Evolutionary conservation across 73 alveolate species (phyloP), one percentile per base, ranked within the genome.

Genomic region (Tetrahymena borealis): DNA sequence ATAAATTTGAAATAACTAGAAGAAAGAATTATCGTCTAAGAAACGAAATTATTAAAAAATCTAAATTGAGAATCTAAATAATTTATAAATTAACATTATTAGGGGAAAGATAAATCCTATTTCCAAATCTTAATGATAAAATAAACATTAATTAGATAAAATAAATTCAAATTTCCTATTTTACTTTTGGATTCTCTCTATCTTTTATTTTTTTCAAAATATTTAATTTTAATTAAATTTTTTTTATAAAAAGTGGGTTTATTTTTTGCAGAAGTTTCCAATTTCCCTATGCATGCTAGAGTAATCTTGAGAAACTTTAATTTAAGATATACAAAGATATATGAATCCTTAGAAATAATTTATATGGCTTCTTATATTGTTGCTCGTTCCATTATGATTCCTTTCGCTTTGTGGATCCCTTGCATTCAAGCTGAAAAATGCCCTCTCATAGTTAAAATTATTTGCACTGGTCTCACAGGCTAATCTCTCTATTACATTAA

Each of bases 261-360:
- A 35, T 79, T 93, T 90, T 93, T 77, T 7, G 95, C 94, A 39
- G 95, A 93, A 93, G 95, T 93, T 12, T 93, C 95, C n/a, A 93
- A 93, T 28, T 93, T 93, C 95, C 95, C 95, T 16, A 93, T 93
- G 95, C 95, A 93, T 32, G 78, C 91, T 32, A 93, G 95, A 93
- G 90, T 38, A 0, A 93, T 93, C 10, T 38, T 93, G n/a, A 93
- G 95, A 93, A 11, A n/a, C 60, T 40, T 93, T 32, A 92, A 92
- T 35, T 40, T 93, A 41, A 39, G 95, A 39, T 90, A 93, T 40
- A 93, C 95, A 8, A 93, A 93, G 32, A 33, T 79, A 8, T 93
- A 93, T 79, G 95, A 93, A 40, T 31, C 90, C 0, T 90, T 39
- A 39, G 95, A 93, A 85, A 39, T 90, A 40, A n/a, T 91, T 15